These are phyloP conservation scores for Trichosporon coremiiforme DNA, from an alignment of 1,284 basidiomycete species.

Conservation along the genomic window DNA sequence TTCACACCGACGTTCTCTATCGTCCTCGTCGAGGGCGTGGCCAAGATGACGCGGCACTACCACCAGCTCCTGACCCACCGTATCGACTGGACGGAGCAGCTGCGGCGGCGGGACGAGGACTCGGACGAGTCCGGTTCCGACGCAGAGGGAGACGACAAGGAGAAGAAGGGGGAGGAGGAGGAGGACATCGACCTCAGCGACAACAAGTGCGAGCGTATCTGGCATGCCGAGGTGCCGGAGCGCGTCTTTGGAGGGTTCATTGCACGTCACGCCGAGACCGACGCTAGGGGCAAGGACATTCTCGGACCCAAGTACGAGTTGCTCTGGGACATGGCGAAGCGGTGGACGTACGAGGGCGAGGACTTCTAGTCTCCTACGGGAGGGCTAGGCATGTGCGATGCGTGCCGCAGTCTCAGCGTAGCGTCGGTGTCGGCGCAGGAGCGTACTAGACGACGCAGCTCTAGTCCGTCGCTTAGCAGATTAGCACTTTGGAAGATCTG, in stretches of 20 bases:
- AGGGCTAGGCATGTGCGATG: not conserved
- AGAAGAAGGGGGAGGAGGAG: slow-evolving; percentile 24
- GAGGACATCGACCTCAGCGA: slow-evolving; percentile 65
- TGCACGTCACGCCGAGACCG: slow-evolving; percentile 80
- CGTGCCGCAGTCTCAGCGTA: too few species aligned
- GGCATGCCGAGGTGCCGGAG: slow-evolving; percentile 88
- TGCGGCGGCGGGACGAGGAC: slow-evolving; percentile 68
- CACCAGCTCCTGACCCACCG: slow-evolving; percentile 83
- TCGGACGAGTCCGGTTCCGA: slow-evolving; percentile 61
- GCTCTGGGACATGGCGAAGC: slow-evolving; percentile 93
- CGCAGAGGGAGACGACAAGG: slow-evolving; percentile 38
- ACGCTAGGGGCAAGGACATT: slow-evolving; percentile 78
- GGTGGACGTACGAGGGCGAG: slow-evolving; percentile 55
- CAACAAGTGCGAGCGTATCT: slow-evolving; percentile 87
- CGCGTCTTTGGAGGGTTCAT: slow-evolving; percentile 78
- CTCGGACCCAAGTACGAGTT: slow-evolving; percentile 61
- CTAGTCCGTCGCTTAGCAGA: too few species aligned
- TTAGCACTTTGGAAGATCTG: too few species aligned
- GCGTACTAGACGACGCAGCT: too few species aligned
- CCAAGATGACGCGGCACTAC: slow-evolving; percentile 84
- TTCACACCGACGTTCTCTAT: slow-evolving; percentile 86
- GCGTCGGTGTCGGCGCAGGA: too few species aligned
- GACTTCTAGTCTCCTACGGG: slow-evolving; percentile 38
- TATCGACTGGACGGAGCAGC: slow-evolving; percentile 92
- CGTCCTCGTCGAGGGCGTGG: slow-evolving; percentile 89